A percentile compares a stretch with the other conserved stretches of the same genome.
Evolutionary conservation across 1,284 basidiomycete species (phyloP).

Genomic region (Moesziomyces antarcticus): DNA sequence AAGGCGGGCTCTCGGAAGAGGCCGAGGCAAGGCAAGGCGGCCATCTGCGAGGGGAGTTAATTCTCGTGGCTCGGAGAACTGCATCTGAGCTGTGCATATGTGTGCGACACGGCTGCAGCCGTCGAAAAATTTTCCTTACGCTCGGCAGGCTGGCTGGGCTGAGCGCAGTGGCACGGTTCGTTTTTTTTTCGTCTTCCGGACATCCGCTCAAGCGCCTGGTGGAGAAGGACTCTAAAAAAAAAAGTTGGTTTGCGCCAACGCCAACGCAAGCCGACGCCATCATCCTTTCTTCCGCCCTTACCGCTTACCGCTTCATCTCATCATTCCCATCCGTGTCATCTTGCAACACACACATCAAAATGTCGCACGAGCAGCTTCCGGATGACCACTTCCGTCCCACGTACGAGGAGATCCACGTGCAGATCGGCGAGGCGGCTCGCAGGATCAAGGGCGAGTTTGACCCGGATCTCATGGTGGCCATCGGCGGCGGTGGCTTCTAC

Average conservation of each 20-base stretch:
- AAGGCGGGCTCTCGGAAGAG: too few relatives aligned
- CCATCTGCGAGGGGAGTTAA: too few relatives aligned
- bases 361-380: constrained; percentile 51
- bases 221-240: not conserved
- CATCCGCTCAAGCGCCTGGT: not conserved
- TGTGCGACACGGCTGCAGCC: too few relatives aligned
- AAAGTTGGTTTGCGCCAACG: not conserved
- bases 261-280: too few relatives aligned
- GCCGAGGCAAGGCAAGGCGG: too few relatives aligned
- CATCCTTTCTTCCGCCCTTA: not conserved
- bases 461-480: constrained; percentile 64
- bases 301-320: not conserved
- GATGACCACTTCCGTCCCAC: constrained; percentile 66
- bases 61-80: too few relatives aligned
- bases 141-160: too few relatives aligned
- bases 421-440: constrained; percentile 59
- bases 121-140: too few relatives aligned
- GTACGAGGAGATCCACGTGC: constrained; percentile 66
- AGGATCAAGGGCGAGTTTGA: constrained; percentile 62
- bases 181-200: not conserved
- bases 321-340: not conserved
- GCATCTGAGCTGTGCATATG: too few relatives aligned
- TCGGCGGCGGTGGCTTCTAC: constrained; percentile 66
- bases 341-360: constrained; percentile 2
- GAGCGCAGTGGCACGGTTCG: too few relatives aligned